Evolutionary conservation across 345 rosid species (phyloP).

Genomic region (Citropsis articulata): DNA sequence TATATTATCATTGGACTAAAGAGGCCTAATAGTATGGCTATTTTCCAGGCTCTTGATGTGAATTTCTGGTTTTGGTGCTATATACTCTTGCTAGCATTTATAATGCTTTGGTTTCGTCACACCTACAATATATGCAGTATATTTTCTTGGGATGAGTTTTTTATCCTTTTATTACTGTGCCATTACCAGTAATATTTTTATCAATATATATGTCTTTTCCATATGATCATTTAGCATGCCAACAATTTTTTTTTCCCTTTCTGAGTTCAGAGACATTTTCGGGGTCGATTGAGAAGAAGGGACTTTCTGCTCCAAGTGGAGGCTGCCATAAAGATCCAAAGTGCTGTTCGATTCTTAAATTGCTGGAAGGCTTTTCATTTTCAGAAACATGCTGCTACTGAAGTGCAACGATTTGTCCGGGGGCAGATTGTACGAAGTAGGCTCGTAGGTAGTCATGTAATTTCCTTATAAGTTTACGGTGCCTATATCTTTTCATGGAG

Average conservation of each 20-base stretch:
- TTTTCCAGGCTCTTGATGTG: background rate
- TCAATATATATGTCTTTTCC: background rate
- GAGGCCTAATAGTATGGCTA: background rate
- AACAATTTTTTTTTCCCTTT: slow-evolving; percentile 1
- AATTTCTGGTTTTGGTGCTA: background rate
- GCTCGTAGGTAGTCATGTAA: slow-evolving; percentile 51
- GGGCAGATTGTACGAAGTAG: slow-evolving; percentile 54
- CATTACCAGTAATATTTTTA: background rate
- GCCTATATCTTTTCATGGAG: background rate
- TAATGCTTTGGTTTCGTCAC: background rate
- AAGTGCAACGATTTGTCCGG: slow-evolving; percentile 55
- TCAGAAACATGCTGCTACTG: slow-evolving; percentile 48
- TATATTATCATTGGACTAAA: background rate
- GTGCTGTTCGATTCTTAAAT: slow-evolving; percentile 38
- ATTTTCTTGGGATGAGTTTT: background rate
- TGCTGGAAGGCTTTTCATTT: slow-evolving; percentile 33
- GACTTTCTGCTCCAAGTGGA: slow-evolving; percentile 36
- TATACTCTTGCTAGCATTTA: background rate
- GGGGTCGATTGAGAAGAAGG: slow-evolving; percentile 63
- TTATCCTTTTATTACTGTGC: background rate
- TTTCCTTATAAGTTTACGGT: slow-evolving; percentile 5
- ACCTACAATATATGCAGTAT: too few relatives aligned
- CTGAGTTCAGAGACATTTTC: slow-evolving; percentile 48
- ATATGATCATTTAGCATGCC: background rate
- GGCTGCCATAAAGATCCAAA: slow-evolving; percentile 59